Conservation (phyloP, 2,329 filamentous ascomycete genomes). For the Chrysosporium queenslandicum region DNA sequence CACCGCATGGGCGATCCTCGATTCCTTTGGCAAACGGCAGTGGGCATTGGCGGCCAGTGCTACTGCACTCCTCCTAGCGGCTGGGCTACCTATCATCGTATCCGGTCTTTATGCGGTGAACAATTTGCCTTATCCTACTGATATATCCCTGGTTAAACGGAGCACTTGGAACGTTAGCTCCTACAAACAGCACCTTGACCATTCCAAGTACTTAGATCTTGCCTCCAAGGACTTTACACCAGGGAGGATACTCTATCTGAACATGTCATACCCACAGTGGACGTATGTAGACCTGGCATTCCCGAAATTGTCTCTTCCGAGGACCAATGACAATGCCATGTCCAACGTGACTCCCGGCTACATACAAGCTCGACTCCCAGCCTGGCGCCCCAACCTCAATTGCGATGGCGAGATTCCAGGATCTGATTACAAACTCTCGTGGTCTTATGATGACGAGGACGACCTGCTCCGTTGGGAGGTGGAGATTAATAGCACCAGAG, state of each 20-base stretch:
- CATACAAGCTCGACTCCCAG: constrained; percentile 13
- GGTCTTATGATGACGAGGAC: constrained; percentile 11
- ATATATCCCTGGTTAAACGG: constrained; percentile 6
- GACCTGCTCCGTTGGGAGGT: constrained; percentile 10
- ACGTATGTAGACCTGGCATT: constrained; percentile 26
- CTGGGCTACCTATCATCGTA: constrained; percentile 16
- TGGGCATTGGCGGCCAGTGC: constrained; percentile 15
- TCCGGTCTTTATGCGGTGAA: constrained; percentile 16
- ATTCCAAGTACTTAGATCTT: constrained; percentile 5
- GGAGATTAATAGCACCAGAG: constrained; percentile 13
- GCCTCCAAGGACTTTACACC: constrained; percentile 16
- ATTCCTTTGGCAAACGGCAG: constrained; percentile 25
- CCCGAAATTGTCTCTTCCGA: constrained; percentile 11
- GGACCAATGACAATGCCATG: background rate
- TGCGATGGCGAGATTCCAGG: constrained; percentile 10
- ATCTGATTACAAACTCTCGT: constrained; percentile 5
- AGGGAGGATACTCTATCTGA: constrained; percentile 22
- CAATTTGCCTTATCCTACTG: constrained; percentile 9
- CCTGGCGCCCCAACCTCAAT: constrained; percentile 15
- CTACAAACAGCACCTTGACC: constrained; percentile 5
- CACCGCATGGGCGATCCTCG: constrained; percentile 47
- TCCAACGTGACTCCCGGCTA: background rate
- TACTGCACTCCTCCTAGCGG: constrained; percentile 15
- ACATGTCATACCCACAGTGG: constrained; percentile 27
- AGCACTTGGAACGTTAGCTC: constrained; percentile 17